Percentiles rank a stretch among this genome's conserved stretches.
Evolutionary conservation across 2,329 filamentous ascomycete genomes (phyloP).

Genomic region (Niveomyces coronatus): DNA sequence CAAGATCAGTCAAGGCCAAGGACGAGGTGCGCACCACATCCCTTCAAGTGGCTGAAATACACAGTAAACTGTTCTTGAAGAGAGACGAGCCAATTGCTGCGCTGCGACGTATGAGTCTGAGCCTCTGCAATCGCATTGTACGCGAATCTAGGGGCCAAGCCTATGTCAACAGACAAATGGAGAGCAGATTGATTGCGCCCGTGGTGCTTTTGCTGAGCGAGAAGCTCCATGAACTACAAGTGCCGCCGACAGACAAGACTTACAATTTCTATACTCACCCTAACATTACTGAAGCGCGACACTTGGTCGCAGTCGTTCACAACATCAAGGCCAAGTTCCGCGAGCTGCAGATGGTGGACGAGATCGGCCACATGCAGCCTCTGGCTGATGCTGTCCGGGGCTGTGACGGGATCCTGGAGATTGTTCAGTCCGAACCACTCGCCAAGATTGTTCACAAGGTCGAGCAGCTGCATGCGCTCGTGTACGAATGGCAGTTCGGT

Average conservation of each 20-base stretch:
- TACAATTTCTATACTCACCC: conserved; percentile 89
- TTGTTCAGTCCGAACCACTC: conserved; percentile 72
- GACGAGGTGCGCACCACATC: conserved; percentile 44
- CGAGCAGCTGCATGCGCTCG: conserved; percentile 74
- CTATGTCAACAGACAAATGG: conserved; percentile 27
- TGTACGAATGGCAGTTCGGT: conserved; percentile 87
- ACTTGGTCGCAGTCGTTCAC: conserved; percentile 58
- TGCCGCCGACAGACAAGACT: conserved; percentile 23
- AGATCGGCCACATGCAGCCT: conserved; percentile 62
- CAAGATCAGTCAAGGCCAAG: conserved; percentile 19
- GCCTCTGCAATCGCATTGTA: conserved; percentile 29
- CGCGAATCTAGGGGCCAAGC: conserved; percentile 18
- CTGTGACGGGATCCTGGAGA: conserved; percentile 64
- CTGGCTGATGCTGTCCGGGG: conserved; percentile 67
- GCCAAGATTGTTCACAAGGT: conserved; percentile 77
- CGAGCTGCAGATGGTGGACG: conserved; percentile 55
- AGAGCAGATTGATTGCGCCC: conserved; percentile 52
- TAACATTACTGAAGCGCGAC: conserved; percentile 66
- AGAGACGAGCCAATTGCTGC: conserved; percentile 29
- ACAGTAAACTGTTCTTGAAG: conserved; percentile 42
- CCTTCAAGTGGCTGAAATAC: conserved; percentile 49
- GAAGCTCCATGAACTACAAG: conserved; percentile 35
- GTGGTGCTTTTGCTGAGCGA: conserved; percentile 56
- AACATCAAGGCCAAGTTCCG: conserved; percentile 63
- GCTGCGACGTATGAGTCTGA: conserved; percentile 34